These are phyloP conservation scores for Colletotrichum tanaceti DNA, from an alignment of 2,329 filamentous ascomycete species.

Conservation along the genomic window DNA sequence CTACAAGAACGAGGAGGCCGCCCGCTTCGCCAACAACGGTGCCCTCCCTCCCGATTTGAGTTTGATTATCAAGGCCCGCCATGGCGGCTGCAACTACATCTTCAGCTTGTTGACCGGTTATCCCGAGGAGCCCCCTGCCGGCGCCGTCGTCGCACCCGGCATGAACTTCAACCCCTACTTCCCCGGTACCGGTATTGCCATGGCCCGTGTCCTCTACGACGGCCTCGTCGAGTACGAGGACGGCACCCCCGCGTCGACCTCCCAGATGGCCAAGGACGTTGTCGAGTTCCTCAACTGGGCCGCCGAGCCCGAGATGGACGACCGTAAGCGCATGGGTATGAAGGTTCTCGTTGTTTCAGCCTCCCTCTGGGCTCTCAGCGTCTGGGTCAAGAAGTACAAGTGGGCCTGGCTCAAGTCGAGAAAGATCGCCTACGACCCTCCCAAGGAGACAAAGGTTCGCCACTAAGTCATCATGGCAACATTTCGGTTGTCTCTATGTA, in stretches of 20 bases:
- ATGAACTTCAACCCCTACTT: conserved; percentile 99
- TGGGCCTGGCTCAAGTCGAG: conserved; percentile 96
- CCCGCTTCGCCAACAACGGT: conserved; percentile 97
- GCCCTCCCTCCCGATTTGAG: conserved; percentile 97
- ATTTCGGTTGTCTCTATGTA: conserved; percentile 44
- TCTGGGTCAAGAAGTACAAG: conserved; percentile 99
- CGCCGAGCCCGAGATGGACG: conserved; percentile 98
- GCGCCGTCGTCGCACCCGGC: conserved; percentile 84
- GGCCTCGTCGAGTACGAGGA: conserved; percentile 99
- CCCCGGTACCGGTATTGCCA: conserved; percentile 97
- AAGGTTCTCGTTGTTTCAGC: conserved; percentile 88
- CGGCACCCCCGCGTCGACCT: conserved; percentile 90
- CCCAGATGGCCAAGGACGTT: conserved; percentile 99
- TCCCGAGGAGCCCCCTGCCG: conserved; percentile 93
- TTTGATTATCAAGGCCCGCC: conserved; percentile 96
- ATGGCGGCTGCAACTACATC: conserved; percentile 98
- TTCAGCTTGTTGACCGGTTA: conserved; percentile 97
- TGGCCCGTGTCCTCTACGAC: conserved; percentile 98
- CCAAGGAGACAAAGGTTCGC: conserved; percentile 64
- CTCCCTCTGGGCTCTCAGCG: conserved; percentile 84
- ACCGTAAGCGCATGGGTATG: conserved; percentile 99
- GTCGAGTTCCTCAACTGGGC: conserved; percentile 99
- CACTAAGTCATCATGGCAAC: conserved; percentile 52
- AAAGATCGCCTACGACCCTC: conserved; percentile 90
- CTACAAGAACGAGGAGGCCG: conserved; percentile 99